Percentiles rank a stretch among this genome's conserved stretches.
Conservation (phyloP, 2,329 filamentous ascomycete species). For the Clarireedia homoeocarpa region DNA sequence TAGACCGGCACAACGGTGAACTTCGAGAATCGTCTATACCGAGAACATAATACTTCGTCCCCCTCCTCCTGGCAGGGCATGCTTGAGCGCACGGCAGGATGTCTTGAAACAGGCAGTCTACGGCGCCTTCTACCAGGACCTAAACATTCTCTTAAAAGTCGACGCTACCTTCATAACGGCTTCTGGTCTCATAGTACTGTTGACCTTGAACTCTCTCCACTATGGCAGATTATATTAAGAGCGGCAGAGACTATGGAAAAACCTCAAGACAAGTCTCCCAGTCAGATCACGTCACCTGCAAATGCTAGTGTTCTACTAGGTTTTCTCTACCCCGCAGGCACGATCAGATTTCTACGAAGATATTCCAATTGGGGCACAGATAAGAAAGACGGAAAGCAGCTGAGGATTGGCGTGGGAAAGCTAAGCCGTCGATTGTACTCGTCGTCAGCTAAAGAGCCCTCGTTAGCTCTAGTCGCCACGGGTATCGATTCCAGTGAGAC, state of each 20-base stretch:
- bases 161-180: conserved; percentile 43
- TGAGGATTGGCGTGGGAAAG: conserved; percentile 14
- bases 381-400: conserved; percentile 20
- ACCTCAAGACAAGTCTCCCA: conserved; percentile 8
- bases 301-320: conserved; percentile 28
- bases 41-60: not conserved
- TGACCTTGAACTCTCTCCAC: conserved; percentile 26
- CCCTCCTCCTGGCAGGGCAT: conserved; percentile 34
- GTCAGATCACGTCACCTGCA: conserved; percentile 5
- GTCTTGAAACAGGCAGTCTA: conserved; percentile 46
- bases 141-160: conserved; percentile 29
- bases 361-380: conserved; percentile 22
- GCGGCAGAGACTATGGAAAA: conserved; percentile 13
- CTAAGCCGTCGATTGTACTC: conserved; percentile 29
- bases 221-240: conserved; percentile 25
- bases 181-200: conserved; percentile 48
- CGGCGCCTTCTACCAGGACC: conserved; percentile 38
- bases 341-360: conserved; percentile 30
- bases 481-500: not conserved
- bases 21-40: not conserved
- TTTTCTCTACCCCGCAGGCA: conserved; percentile 35
- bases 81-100: conserved; percentile 52
- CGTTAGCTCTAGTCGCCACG: not conserved
- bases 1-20: conserved; percentile 9
- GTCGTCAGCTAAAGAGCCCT: conserved; percentile 22